A percentile compares a stretch with the other conserved stretches of the same genome.
phyloP scores from a whole-genome alignment of 495 filamentous ascomycete genomes.

The Tuber melanosporum region DNA sequence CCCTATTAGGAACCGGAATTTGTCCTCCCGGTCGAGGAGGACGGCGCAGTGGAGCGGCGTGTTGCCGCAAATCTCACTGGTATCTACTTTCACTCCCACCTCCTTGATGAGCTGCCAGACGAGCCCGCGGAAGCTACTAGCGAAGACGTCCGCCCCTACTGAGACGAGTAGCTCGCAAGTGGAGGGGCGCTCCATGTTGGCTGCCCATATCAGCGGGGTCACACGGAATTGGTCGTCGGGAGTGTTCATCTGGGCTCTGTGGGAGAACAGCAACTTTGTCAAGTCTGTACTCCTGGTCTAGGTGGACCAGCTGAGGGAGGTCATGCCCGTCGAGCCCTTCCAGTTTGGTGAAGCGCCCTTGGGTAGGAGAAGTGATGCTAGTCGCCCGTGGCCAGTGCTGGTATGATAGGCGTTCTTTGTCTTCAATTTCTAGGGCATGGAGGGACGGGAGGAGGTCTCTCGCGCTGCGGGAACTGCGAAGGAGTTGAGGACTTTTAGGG shows the following conservation, averaged over 20 bases:
- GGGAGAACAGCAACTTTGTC: constrained; percentile 42
- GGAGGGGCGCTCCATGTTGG: constrained; percentile 15
- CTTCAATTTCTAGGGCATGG: constrained; percentile 20
- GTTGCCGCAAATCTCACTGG: constrained; percentile 19
- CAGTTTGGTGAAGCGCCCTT: constrained; percentile 17
- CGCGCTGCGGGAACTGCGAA: constrained; percentile 17
- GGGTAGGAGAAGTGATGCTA: constrained; percentile 20
- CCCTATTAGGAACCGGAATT: constrained; percentile 17
- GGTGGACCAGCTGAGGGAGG: constrained; percentile 14
- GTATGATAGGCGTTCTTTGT: constrained; percentile 25
- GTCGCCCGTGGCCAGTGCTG: constrained; percentile 22
- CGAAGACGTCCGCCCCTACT: neutral
- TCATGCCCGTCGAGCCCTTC: constrained; percentile 13
- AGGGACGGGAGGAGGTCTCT: constrained; percentile 21
- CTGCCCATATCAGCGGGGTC: constrained; percentile 45
- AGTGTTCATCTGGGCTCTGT: constrained; percentile 42
- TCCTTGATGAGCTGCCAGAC: neutral
- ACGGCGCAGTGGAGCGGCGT: constrained; percentile 25
- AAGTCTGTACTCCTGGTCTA: constrained; percentile 19
- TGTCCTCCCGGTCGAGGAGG: constrained; percentile 17
- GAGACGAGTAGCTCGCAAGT: neutral
- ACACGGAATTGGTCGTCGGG: constrained; percentile 39
- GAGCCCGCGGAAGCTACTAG: neutral
- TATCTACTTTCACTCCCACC: constrained; percentile 7
- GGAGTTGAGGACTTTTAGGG: constrained; percentile 19